A percentile compares a stretch with the other conserved stretches of the same genome.
Conservation (phyloP, 1,284 basidiomycete genomes). For the Malassezia psittaci region DNA sequence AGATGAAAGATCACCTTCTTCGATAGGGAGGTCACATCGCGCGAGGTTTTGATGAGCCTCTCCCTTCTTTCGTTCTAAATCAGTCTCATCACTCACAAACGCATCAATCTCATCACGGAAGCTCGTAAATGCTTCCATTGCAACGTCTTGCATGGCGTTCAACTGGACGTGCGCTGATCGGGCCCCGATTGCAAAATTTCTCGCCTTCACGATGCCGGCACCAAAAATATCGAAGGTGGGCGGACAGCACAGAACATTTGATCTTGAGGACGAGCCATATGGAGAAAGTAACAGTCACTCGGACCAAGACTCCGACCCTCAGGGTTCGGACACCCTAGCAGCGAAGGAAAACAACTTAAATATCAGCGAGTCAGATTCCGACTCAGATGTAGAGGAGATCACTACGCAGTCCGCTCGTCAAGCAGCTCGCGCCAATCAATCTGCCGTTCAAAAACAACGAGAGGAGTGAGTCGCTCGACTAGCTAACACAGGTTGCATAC, state of each 20-base stretch:
- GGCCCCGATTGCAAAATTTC: constrained; percentile 8
- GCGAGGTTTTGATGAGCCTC: constrained; percentile 64
- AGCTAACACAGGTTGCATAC: constrained; percentile 3
- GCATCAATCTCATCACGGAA: constrained; percentile 40
- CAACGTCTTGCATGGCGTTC: background rate
- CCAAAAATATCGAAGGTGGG: background rate
- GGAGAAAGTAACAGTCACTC: background rate
- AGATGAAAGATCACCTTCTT: constrained; percentile 91
- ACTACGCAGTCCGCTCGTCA: constrained; percentile 6
- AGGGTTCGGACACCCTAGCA: background rate
- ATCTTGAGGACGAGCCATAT: background rate
- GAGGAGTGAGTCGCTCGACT: background rate
- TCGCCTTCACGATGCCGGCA: constrained; percentile 5
- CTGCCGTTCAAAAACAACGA: background rate
- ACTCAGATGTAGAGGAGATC: constrained; percentile 13
- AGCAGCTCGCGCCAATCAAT: background rate
- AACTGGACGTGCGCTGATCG: background rate
- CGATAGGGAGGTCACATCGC: constrained; percentile 82
- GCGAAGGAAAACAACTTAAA: background rate
- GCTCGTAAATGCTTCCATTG: constrained; percentile 16
- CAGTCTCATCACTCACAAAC: constrained; percentile 13
- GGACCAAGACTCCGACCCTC: background rate
- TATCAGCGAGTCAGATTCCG: background rate
- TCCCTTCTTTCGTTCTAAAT: constrained; percentile 52
- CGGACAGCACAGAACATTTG: background rate